phyloP scores from a whole-genome alignment of 495 filamentous ascomycete genomes.

The Podospora australis region DNA sequence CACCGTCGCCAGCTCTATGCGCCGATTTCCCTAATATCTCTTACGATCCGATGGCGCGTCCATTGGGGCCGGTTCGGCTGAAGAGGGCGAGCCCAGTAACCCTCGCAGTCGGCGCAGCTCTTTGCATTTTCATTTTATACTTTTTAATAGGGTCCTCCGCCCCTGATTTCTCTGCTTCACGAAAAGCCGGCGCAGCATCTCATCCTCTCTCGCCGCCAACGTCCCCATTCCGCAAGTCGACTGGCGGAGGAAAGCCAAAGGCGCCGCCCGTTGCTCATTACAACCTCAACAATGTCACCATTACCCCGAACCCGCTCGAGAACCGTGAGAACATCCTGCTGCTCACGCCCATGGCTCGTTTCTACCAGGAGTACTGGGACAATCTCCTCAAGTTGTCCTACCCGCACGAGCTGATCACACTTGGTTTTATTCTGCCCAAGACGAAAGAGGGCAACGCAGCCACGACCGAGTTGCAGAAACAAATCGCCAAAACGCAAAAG shows the following conservation, averaged over 20 bases:
- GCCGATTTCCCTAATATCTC: conserved; percentile 13
- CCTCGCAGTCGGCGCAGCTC: conserved; percentile 39
- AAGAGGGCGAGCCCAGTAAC: conserved; percentile 50
- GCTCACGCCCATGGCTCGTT: conserved; percentile 84
- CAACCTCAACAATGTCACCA: conserved; percentile 87
- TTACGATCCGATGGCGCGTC: conserved; percentile 39
- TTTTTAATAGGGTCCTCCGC: conserved; percentile 44
- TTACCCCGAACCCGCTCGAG: conserved; percentile 60
- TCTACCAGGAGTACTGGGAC: conserved; percentile 93
- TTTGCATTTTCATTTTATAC: conserved; percentile 49
- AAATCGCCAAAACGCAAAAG: conserved; percentile 74
- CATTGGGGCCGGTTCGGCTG: conserved; percentile 51
- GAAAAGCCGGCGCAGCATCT: conserved; percentile 52
- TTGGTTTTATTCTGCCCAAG: conserved; percentile 96
- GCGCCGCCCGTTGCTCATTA: conserved; percentile 92
- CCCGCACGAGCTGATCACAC: conserved; percentile 86
- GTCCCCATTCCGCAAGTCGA: conserved; percentile 70
- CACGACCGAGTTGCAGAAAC: conserved; percentile 70
- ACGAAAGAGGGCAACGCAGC: conserved; percentile 82
- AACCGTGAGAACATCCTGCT: conserved; percentile 85
- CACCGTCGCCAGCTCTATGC: conserved; percentile 15
- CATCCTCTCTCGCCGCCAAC: conserved; percentile 77
- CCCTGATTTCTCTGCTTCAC: conserved; percentile 32
- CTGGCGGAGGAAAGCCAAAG: conserved; percentile 49
- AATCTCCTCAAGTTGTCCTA: conserved; percentile 81